These are phyloP conservation scores for Globisporangium iwayamae DNA, from an alignment of 352 stramenopile genomes.

Conservation along the genomic window DNA sequence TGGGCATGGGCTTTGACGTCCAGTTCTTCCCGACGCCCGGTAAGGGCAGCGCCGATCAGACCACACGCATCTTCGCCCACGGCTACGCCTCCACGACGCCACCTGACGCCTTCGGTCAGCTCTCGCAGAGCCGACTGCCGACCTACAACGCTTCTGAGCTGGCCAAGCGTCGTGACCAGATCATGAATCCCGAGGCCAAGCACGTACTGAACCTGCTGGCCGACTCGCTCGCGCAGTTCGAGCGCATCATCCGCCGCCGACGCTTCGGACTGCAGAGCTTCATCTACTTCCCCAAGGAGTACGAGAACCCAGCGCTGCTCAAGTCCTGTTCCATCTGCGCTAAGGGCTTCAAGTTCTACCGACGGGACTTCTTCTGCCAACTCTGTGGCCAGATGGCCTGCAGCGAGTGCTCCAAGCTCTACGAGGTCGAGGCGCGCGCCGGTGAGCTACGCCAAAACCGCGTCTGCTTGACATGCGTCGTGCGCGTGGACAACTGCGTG, in stretches of 20 bases:
- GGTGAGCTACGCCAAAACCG: conserved; percentile 39
- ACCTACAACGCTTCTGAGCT: conserved; percentile 20
- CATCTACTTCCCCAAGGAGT: conserved; percentile 47
- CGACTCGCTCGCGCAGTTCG: conserved; percentile 47
- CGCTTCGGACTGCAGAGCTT: conserved; percentile 71
- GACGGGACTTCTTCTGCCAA: conserved; percentile 45
- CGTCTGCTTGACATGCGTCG: conserved; percentile 38
- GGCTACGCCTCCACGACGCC: conserved; percentile 40
- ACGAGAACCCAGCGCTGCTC: conserved; percentile 22
- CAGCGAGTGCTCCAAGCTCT: conserved; percentile 35
- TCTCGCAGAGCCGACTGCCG: conserved; percentile 13
- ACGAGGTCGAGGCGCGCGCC: conserved; percentile 41
- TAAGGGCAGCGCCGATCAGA: conserved; percentile 26
- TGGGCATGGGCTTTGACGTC: conserved; percentile 51
- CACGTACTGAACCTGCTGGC: conserved; percentile 42
- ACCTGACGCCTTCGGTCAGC: conserved; percentile 25
- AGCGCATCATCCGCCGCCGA: conserved; percentile 53
- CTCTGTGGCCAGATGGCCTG: conserved; percentile 45
- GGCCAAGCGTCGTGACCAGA: conserved; percentile 24
- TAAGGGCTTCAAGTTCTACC: conserved; percentile 43
- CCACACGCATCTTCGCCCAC: conserved; percentile 42
- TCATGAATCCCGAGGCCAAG: conserved; percentile 50
- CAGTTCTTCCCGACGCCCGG: conserved; percentile 24
- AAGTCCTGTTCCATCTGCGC: conserved; percentile 43
- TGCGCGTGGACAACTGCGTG: conserved; percentile 38